Conservation (phyloP, 192 early-diverging fungal species). For the Coemansia sp. region DNA sequence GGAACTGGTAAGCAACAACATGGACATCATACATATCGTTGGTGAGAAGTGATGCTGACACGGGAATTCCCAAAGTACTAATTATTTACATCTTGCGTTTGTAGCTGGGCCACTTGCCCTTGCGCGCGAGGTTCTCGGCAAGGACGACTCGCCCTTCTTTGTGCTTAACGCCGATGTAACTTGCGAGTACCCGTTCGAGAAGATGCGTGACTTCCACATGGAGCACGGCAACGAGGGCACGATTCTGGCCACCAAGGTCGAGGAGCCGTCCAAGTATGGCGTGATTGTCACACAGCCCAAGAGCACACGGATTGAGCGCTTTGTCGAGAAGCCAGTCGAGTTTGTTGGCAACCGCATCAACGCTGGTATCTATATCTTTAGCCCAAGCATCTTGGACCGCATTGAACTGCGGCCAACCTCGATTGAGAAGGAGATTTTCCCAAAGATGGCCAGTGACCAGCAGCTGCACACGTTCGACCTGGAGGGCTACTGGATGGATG, state of each 20-base stretch:
- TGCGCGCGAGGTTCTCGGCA: slow-evolving; percentile 85
- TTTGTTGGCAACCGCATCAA: slow-evolving; percentile 99
- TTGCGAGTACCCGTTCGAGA: slow-evolving; percentile 96
- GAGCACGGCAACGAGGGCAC: slow-evolving; percentile 94
- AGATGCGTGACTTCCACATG: slow-evolving; percentile 86
- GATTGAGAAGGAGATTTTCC: slow-evolving; percentile 98
- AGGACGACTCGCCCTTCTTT: slow-evolving; percentile 95
- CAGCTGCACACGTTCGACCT: slow-evolving; percentile 93
- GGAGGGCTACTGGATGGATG: slow-evolving; percentile 99
- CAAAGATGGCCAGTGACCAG: slow-evolving; percentile 80
- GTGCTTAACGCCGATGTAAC: slow-evolving; percentile 99
- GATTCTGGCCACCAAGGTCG: slow-evolving; percentile 94
- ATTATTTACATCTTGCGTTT: background rate
- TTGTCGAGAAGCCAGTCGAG: slow-evolving; percentile 96
- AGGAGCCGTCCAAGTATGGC: slow-evolving; percentile 98
- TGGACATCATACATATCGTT: background rate
- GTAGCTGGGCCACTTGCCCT: slow-evolving; percentile 91
- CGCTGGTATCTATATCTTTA: slow-evolving; percentile 98
- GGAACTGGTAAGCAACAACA: slow-evolving; percentile 68
- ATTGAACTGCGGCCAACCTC: slow-evolving; percentile 95
- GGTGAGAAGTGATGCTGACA: background rate
- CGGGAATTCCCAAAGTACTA: background rate
- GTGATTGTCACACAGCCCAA: slow-evolving; percentile 86
- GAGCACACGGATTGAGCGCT: slow-evolving; percentile 80
- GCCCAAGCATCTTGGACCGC: slow-evolving; percentile 82